Percentiles rank a stretch among this genome's conserved stretches.
These are phyloP conservation scores for Pseudonectria buxi DNA, from an alignment of 2,329 filamentous ascomycete species.

Conservation along the genomic window DNA sequence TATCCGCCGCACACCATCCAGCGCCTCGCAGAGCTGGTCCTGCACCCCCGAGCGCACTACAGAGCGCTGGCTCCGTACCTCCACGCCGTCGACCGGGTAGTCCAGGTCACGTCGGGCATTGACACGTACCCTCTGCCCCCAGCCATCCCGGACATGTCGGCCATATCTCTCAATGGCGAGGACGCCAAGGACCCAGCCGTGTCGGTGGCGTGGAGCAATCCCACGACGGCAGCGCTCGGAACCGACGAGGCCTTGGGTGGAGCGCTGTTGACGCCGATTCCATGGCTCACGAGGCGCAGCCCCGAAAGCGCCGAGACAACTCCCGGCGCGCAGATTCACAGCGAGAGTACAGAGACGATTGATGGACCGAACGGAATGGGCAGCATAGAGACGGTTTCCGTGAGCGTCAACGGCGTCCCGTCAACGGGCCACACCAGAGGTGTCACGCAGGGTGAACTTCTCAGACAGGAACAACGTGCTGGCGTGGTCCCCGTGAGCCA, in stretches of 20 bases:
- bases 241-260: conserved; percentile 87
- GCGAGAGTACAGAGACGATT: conserved; percentile 72
- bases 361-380: conserved; percentile 74
- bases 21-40: conserved; percentile 78
- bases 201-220: conserved; percentile 41
- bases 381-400: conserved; percentile 72
- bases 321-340: conserved; percentile 45
- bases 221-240: conserved; percentile 49
- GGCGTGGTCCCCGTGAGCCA: conserved; percentile 68
- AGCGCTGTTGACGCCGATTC: conserved; percentile 86
- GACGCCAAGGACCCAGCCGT: conserved; percentile 34
- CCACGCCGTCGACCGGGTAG: conserved; percentile 81
- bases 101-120: conserved; percentile 78
- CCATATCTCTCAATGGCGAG: conserved; percentile 57
- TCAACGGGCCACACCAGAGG: conserved; percentile 46
- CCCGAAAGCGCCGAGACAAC: conserved; percentile 24
- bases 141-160: conserved; percentile 51
- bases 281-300: conserved; percentile 60
- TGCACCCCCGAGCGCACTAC: conserved; percentile 73
- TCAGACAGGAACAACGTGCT: conserved; percentile 80
- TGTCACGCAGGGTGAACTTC: conserved; percentile 75
- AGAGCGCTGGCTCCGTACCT: conserved; percentile 76
- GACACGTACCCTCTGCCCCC: conserved; percentile 77
- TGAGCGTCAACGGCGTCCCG: conserved; percentile 63
- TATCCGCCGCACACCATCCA: conserved; percentile 90